These are phyloP conservation scores for Anacardium occidentale DNA, from an alignment of 345 rosid species.

Conservation along the genomic window DNA sequence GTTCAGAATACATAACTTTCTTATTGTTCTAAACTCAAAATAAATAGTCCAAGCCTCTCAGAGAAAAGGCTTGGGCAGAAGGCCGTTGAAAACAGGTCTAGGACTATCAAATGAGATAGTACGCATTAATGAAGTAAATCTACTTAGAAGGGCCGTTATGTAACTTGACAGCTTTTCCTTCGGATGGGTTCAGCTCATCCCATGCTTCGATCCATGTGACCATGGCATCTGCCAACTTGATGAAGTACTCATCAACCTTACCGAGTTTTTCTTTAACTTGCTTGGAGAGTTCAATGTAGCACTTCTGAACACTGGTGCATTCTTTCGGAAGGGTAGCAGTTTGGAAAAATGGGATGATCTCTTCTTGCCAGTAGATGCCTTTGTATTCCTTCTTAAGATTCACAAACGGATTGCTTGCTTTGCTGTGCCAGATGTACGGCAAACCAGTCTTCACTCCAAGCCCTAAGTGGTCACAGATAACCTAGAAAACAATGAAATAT, in stretches of 20 bases:
- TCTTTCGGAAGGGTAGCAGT: conserved; percentile 66
- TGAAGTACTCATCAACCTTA: conserved; percentile 70
- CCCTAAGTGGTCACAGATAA: conserved; percentile 82
- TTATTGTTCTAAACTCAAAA: conserved; percentile 37
- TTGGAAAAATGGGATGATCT: conserved; percentile 91
- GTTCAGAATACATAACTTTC: conserved; percentile 14
- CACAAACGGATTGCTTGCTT: conserved; percentile 91
- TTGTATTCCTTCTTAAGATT: conserved; percentile 88
- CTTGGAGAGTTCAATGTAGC: conserved; percentile 80
- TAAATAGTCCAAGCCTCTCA: conserved; percentile 20
- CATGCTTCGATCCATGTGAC: conserved; percentile 90
- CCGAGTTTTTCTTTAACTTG: conserved; percentile 73
- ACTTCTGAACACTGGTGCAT: conserved; percentile 79
- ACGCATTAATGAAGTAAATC: background rate
- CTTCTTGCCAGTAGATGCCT: conserved; percentile 95
- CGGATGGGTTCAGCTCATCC: conserved; percentile 82
- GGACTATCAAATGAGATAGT: conserved; percentile 12
- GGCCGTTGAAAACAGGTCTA: background rate
- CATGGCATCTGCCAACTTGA: conserved; percentile 84
- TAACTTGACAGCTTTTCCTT: conserved; percentile 17
- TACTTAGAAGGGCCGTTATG: conserved; percentile 36
- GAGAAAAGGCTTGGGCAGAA: conserved; percentile 16
- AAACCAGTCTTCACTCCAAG: conserved; percentile 84
- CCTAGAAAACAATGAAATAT: conserved; percentile 34
- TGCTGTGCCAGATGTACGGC: conserved; percentile 95